Evolutionary conservation across 805 yeast species (phyloP).

Genomic region (Peterozyma xylosa): DNA sequence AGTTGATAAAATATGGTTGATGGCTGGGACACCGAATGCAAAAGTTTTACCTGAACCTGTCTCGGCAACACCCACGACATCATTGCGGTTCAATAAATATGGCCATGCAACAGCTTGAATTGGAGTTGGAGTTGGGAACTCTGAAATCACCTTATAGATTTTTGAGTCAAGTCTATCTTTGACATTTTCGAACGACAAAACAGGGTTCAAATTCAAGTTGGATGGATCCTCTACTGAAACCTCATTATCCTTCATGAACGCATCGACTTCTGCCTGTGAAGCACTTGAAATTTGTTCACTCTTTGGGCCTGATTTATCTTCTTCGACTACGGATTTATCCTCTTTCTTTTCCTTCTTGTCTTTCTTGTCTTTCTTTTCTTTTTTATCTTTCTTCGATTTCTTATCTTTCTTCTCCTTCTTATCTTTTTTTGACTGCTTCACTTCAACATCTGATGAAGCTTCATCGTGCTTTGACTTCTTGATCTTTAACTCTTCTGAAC

Average conservation of each 20-base stretch:
- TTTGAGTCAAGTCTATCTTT: conserved; percentile 37
- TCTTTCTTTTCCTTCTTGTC: conserved; percentile 33
- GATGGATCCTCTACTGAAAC: conserved; percentile 71
- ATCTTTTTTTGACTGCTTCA: conserved; percentile 19
- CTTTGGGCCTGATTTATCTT: conserved; percentile 8
- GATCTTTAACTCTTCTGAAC: conserved; percentile 16
- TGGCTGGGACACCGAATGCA: conserved; percentile 97
- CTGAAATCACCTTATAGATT: conserved; percentile 52
- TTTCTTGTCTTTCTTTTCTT: conserved; percentile 26
- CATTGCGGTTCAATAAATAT: conserved; percentile 65
- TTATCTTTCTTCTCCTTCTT: conserved; percentile 18
- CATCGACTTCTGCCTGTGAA: conserved; percentile 49
- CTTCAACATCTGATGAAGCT: conserved; percentile 8
- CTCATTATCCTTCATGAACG: conserved; percentile 62
- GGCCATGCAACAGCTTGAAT: conserved; percentile 97
- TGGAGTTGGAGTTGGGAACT: conserved; percentile 89
- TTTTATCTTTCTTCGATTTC: conserved; percentile 21
- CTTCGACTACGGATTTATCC: conserved; percentile 26
- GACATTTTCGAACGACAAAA: conserved; percentile 59
- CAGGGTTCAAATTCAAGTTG: conserved; percentile 51
- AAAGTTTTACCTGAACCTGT: conserved; percentile 98
- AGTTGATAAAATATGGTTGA: conserved; percentile 50
- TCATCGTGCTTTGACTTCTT: conserved; percentile 20
- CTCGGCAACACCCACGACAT: conserved; percentile 95
- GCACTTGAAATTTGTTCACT: conserved; percentile 19